Percentiles rank a stretch among this genome's conserved stretches.
These are phyloP conservation scores for Alopecurus myosuroides DNA, from an alignment of 176 grass and related monocot genomes.

Conservation along the genomic window DNA sequence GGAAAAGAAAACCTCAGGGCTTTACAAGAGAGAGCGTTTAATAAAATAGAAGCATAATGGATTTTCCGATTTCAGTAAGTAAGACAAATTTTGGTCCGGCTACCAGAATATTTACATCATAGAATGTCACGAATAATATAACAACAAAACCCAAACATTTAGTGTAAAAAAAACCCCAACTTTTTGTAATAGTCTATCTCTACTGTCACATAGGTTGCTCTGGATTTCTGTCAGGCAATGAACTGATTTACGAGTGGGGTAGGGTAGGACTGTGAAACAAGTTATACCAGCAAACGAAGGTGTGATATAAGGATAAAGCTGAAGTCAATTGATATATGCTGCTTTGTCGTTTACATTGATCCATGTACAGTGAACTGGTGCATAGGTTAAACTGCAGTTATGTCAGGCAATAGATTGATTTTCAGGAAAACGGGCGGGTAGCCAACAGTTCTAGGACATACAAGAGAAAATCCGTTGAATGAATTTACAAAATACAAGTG, in stretches of 20 bases:
- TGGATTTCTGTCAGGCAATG: not conserved
- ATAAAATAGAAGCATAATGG: not conserved
- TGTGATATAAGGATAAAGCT: not conserved
- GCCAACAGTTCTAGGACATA: not conserved
- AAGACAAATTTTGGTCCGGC: not conserved
- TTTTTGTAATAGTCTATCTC: not conserved
- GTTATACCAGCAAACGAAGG: not conserved
- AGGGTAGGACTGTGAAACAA: not conserved
- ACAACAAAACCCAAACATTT: not conserved
- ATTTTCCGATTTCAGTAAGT: not conserved
- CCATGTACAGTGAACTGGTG: not conserved
- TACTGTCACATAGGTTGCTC: not conserved
- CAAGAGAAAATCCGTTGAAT: not conserved
- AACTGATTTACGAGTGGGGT: not conserved
- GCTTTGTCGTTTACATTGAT: not conserved
- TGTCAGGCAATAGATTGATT: not conserved
- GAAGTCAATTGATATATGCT: not conserved
- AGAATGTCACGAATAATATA: not conserved
- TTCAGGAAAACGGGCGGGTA: not conserved
- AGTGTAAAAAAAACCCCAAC: no score
- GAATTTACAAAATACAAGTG: not conserved
- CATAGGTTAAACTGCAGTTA: not conserved
- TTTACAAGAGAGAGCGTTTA: not conserved
- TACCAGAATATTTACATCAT: conserved; percentile 2
- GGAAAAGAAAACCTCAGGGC: not conserved